Conservation (phyloP, 805 yeast species). For the Hanseniaspora lachancei region DNA sequence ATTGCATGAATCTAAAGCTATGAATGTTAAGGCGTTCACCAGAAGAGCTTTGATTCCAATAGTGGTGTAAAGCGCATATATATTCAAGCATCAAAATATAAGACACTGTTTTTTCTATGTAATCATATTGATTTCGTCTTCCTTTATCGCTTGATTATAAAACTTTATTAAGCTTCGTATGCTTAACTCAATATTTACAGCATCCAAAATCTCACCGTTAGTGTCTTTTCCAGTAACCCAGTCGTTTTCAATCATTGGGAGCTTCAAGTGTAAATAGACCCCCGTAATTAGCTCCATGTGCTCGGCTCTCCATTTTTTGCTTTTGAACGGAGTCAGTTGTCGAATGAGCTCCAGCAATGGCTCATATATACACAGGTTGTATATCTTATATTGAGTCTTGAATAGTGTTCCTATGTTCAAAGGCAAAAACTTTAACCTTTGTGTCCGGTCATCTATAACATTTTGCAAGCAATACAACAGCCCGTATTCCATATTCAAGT, state of each 20-base stretch:
- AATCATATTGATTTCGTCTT: neutral
- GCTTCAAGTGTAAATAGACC: conserved; percentile 61
- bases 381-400: conserved; percentile 37
- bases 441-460: conserved; percentile 54
- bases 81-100: neutral
- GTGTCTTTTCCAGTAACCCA: conserved; percentile 81
- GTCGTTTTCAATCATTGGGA: conserved; percentile 55
- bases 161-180: conserved; percentile 64
- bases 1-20: conserved; percentile 16
- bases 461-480: conserved; percentile 41
- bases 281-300: conserved; percentile 90
- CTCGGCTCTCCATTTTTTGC: conserved; percentile 82
- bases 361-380: conserved; percentile 47
- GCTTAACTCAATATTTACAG: conserved; percentile 77
- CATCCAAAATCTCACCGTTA: conserved; percentile 58
- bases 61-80: conserved; percentile 16
- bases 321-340: conserved; percentile 76
- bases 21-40: conserved; percentile 19
- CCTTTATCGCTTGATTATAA: conserved; percentile 35
- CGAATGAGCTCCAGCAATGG: conserved; percentile 66
- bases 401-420: conserved; percentile 24
- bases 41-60: conserved; percentile 21
- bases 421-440: conserved; percentile 36
- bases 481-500: conserved; percentile 17
- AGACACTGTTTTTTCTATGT: no score